Percentiles rank a stretch among this genome's conserved stretches.
phyloP scores from a whole-genome alignment of 202 grass and related monocot species.

The Brachypodium distachyon region DNA sequence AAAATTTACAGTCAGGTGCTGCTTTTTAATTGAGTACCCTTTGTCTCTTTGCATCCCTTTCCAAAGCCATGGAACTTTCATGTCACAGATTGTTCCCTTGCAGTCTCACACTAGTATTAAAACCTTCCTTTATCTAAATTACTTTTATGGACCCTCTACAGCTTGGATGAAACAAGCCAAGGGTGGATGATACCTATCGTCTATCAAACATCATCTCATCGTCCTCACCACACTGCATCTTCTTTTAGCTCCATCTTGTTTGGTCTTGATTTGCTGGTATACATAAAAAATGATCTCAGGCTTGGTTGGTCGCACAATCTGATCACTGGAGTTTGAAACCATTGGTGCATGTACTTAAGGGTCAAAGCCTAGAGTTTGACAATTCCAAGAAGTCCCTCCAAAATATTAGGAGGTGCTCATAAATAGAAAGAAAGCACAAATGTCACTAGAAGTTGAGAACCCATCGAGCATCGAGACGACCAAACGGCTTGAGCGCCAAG shows the following conservation, averaged over 20 bases:
- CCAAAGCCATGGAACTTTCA: background rate
- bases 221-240: background rate
- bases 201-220: background rate
- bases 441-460: slow-evolving; percentile 25
- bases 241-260: background rate
- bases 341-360: background rate
- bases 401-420: background rate
- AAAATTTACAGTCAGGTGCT: background rate
- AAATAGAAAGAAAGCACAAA: background rate
- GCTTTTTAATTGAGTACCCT: background rate
- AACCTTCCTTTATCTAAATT: background rate
- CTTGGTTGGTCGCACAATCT: background rate
- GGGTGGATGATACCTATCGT: background rate
- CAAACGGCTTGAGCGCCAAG: slow-evolving; percentile 29
- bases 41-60: too few relatives aligned
- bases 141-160: background rate
- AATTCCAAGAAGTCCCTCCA: background rate
- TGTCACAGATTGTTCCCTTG: background rate
- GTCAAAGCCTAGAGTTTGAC: background rate
- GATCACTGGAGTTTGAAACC: background rate
- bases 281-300: background rate
- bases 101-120: too few relatives aligned
- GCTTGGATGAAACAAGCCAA: background rate
- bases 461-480: background rate
- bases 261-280: background rate